These are phyloP conservation scores for Skeletonema costatum DNA, from an alignment of 108 stramenopile genomes.

Conservation along the genomic window DNA sequence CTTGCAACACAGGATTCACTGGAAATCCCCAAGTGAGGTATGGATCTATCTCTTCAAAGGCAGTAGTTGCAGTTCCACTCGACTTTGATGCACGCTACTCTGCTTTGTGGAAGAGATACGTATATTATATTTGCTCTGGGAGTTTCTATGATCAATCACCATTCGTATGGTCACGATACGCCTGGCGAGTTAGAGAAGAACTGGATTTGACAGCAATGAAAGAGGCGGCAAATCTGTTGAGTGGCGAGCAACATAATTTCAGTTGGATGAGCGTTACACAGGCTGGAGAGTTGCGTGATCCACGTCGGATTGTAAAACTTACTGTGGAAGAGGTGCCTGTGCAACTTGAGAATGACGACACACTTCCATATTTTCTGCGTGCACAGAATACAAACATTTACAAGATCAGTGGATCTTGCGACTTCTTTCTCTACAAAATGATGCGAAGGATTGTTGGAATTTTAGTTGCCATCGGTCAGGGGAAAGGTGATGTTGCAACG, in stretches of 20 bases:
- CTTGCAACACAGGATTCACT: slow-evolving; percentile 19
- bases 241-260: slow-evolving; percentile 31
- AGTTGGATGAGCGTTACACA: slow-evolving; percentile 36
- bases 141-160: slow-evolving; percentile 2
- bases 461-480: slow-evolving; percentile 24
- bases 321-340: slow-evolving; percentile 17
- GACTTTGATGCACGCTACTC: slow-evolving; percentile 40
- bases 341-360: background rate
- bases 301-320: slow-evolving; percentile 14
- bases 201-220: slow-evolving; percentile 20
- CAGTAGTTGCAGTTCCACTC: slow-evolving; percentile 17
- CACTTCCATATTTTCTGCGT: slow-evolving; percentile 24
- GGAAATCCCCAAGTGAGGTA: slow-evolving; percentile 4
- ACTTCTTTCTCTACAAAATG: slow-evolving; percentile 50
- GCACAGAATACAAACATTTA: background rate
- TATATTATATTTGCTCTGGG: slow-evolving; percentile 18
- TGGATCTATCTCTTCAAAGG: slow-evolving; percentile 22
- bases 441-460: slow-evolving; percentile 40
- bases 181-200: slow-evolving; percentile 15
- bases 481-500: slow-evolving; percentile 6
- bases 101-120: slow-evolving; percentile 35
- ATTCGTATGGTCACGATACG: slow-evolving; percentile 24
- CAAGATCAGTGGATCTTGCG: slow-evolving; percentile 18
- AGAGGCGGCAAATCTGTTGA: slow-evolving; percentile 19
- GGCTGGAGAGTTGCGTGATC: slow-evolving; percentile 28